phyloP scores from a whole-genome alignment of 2,329 filamentous ascomycete species.

The Ceratocystis albifundus region DNA sequence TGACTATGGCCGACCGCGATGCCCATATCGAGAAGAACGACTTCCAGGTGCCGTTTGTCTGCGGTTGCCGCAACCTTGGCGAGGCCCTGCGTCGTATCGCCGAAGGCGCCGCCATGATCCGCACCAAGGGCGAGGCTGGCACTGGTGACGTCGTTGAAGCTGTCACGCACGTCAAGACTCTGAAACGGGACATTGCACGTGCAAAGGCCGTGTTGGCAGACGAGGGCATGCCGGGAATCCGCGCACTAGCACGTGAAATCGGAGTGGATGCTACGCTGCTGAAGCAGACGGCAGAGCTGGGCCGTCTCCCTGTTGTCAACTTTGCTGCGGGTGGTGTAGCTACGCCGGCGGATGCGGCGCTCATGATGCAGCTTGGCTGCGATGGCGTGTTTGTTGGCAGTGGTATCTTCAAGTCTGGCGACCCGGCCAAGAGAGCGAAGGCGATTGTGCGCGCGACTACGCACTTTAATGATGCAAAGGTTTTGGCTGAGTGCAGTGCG shows the following conservation, averaged over 20 bases:
- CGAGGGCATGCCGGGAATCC: constrained; percentile 42
- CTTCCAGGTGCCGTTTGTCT: constrained; percentile 84
- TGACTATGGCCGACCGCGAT: constrained; percentile 82
- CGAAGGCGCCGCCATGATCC: constrained; percentile 96
- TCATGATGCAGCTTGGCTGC: constrained; percentile 98
- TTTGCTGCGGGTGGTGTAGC: constrained; percentile 98
- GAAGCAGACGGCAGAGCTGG: constrained; percentile 74
- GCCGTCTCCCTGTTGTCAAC: constrained; percentile 87
- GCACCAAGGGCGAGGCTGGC: constrained; percentile 95
- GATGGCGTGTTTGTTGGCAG: constrained; percentile 96
- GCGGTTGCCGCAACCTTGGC: constrained; percentile 85
- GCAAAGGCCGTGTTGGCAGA: constrained; percentile 61
- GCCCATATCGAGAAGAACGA: constrained; percentile 83
- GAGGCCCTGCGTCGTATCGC: constrained; percentile 83
- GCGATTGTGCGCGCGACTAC: constrained; percentile 93
- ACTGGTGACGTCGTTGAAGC: constrained; percentile 96
- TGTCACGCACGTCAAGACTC: constrained; percentile 87
- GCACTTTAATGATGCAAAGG: constrained; percentile 73
- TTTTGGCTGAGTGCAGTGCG: constrained; percentile 75
- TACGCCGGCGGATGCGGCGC: constrained; percentile 89
- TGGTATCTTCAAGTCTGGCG: constrained; percentile 94
- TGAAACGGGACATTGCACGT: constrained; percentile 68
- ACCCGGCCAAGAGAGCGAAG: constrained; percentile 78
- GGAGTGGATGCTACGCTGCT: constrained; percentile 68
- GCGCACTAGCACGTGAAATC: constrained; percentile 69